Evolutionary conservation across 768 basidiomycete genomes (phyloP).

Genomic region (Lyophyllum atratum): DNA sequence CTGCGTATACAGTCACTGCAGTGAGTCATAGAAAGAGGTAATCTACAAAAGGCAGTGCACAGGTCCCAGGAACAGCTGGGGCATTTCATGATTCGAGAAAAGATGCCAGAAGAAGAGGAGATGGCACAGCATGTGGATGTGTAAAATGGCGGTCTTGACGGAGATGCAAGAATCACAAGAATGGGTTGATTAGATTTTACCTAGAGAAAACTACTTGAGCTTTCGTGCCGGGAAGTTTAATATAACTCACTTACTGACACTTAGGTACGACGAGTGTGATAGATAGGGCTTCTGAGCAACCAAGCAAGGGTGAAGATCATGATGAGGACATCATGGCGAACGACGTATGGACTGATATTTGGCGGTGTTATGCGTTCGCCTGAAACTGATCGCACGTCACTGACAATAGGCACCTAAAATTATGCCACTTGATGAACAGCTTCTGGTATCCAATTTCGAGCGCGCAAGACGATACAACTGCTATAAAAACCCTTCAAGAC

Average conservation of each 20-base stretch:
- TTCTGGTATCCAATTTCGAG: background rate
- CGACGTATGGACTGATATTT: background rate
- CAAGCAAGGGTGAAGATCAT: background rate
- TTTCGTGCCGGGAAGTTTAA: too few relatives aligned
- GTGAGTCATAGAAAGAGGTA: background rate
- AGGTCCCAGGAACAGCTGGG: slow-evolving; percentile 5
- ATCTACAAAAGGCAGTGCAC: slow-evolving; percentile 1
- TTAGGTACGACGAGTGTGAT: too few relatives aligned
- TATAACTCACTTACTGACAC: too few relatives aligned
- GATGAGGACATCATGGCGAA: too few relatives aligned
- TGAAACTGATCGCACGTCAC: slow-evolving; percentile 14
- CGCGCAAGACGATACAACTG: background rate
- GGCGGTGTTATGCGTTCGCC: background rate
- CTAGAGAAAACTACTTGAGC: background rate
- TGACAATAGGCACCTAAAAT: background rate
- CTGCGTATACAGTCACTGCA: background rate
- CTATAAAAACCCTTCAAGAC: slow-evolving; percentile 13
- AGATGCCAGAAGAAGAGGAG: background rate
- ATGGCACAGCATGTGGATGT: slow-evolving; percentile 2
- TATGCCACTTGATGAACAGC: background rate
- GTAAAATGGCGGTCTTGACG: slow-evolving; percentile 13
- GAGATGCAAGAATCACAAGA: background rate
- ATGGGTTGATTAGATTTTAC: background rate
- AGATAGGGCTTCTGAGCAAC: too few relatives aligned
- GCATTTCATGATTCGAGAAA: background rate